These are phyloP conservation scores for Umbelopsis sp. DNA, from an alignment of 371 early-diverging fungal genomes.

Conservation along the genomic window DNA sequence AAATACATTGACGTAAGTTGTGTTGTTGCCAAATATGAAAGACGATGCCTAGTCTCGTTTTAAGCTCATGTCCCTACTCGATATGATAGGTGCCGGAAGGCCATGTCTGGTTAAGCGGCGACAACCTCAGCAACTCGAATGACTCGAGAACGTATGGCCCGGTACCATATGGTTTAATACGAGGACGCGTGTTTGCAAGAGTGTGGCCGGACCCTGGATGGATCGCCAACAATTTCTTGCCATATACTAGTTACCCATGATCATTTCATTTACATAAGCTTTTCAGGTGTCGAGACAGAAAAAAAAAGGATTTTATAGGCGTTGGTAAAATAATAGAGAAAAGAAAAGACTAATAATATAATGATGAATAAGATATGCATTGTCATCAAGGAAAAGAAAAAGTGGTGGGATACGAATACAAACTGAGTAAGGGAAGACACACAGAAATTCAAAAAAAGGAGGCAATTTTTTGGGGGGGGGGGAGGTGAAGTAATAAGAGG, in stretches of 20 bases:
- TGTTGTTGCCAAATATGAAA: too few relatives aligned
- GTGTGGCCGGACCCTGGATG: constrained; percentile 31
- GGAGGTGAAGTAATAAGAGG: constrained; percentile 16
- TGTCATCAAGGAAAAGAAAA: constrained; percentile 15
- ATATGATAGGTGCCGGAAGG: constrained; percentile 61
- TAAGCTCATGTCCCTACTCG: neutral
- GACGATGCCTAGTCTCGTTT: too few relatives aligned
- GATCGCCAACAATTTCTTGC: constrained; percentile 3
- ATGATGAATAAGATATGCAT: constrained; percentile 19
- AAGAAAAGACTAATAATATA: constrained; percentile 11
- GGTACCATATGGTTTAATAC: constrained; percentile 77
- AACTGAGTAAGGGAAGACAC: constrained; percentile 5
- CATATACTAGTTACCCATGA: neutral
- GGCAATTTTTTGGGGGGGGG: neutral
- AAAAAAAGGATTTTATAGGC: neutral
- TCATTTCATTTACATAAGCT: neutral
- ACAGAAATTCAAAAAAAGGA: constrained; percentile 14
- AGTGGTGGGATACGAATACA: constrained; percentile 5
- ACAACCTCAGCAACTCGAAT: constrained; percentile 79
- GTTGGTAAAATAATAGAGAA: constrained; percentile 1
- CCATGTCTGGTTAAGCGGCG: constrained; percentile 78
- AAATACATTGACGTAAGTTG: constrained; percentile 56
- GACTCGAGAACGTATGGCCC: constrained; percentile 88
- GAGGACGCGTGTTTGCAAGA: constrained; percentile 75
- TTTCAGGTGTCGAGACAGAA: neutral